Evolutionary conservation across 2,329 filamentous ascomycete genomes (phyloP).

Genomic region (Huntiella savannae): DNA sequence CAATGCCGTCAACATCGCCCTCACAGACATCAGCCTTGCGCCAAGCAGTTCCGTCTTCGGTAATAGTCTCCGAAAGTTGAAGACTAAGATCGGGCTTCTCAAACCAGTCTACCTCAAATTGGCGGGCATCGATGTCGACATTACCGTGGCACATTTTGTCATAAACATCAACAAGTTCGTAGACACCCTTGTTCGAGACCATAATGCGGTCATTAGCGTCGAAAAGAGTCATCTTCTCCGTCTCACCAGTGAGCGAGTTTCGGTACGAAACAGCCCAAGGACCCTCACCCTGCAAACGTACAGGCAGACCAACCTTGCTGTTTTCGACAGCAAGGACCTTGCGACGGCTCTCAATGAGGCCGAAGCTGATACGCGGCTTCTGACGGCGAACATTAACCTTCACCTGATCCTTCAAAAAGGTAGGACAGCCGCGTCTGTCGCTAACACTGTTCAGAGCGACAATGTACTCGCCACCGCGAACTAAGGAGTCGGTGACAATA

Average conservation of each 20-base stretch:
- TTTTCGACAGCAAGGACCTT: constrained; percentile 59
- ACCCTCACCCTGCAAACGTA: constrained; percentile 67
- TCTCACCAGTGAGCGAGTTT: constrained; percentile 27
- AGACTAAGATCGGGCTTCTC: constrained; percentile 55
- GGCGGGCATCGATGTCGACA: constrained; percentile 53
- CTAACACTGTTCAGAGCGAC: constrained; percentile 71
- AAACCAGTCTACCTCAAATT: constrained; percentile 72
- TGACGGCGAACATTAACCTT: constrained; percentile 79
- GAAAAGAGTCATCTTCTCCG: constrained; percentile 29
- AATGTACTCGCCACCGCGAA: constrained; percentile 75
- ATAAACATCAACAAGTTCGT: constrained; percentile 57
- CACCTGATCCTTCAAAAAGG: constrained; percentile 64
- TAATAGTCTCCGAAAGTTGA: constrained; percentile 42
- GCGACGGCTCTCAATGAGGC: constrained; percentile 62
- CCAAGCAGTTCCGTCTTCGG: constrained; percentile 33
- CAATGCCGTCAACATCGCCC: constrained; percentile 78
- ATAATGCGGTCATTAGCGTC: constrained; percentile 48
- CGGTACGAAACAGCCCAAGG: constrained; percentile 69
- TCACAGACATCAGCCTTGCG: constrained; percentile 76
- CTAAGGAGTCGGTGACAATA: constrained; percentile 57
- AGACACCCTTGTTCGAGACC: constrained; percentile 50
- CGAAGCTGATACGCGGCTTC: constrained; percentile 71
- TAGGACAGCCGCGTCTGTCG: constrained; percentile 72
- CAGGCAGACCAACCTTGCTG: constrained; percentile 51
- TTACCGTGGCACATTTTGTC: constrained; percentile 69